Evolutionary conservation across 2,329 filamentous ascomycete genomes (phyloP), one percentile per base, ranked within the genome.

Genomic region (Alternaria triticina): DNA sequence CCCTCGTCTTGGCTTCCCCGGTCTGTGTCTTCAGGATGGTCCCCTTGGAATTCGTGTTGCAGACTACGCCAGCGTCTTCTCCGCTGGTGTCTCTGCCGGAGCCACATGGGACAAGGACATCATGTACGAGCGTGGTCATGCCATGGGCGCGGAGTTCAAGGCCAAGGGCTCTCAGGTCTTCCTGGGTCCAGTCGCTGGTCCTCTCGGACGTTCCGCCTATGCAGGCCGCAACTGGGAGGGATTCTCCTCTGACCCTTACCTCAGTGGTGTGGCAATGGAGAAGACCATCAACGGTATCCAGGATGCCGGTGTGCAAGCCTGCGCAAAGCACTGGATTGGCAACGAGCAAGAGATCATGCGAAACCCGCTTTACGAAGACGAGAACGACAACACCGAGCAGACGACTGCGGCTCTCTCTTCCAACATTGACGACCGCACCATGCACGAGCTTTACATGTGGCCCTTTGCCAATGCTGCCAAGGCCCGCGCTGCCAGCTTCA

Each of bases 371-470:
- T 83, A 73, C 22, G 85, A 33, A 89, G 91, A 67, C 89, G 93
- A 80, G 27, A 23, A 59, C 86, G 90, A 72, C 88, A 69, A 45
- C 59, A 80, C 74, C 4, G 81, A 65, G 76, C 66, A 68, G 8
- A 64, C 61, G 44, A 73, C 82, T 81, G 85, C 89, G 68, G 85
- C 88, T 10, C 77, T 86, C 11, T 89, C 86, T 0, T 83, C 88
- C 33, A 90, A 90, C 68, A 81, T 90, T 6, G 86, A 90, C 63
- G 89, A 91, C 74, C 85, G 86, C 65, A 89, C 88, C 0, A 82
- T 91, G 58, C 88, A 90, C 68, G 89, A 91, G 74, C 81, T 87
- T 23, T 91, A 91, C 64, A 81, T 89, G 5, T 91, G 88, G 85
- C 89, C 89, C 0, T 91, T 91, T 61, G 85, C 88, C 70, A 86